Evolutionary conservation across 176 grass and related monocot species (phyloP).

Genomic region (Puya raimondii): DNA sequence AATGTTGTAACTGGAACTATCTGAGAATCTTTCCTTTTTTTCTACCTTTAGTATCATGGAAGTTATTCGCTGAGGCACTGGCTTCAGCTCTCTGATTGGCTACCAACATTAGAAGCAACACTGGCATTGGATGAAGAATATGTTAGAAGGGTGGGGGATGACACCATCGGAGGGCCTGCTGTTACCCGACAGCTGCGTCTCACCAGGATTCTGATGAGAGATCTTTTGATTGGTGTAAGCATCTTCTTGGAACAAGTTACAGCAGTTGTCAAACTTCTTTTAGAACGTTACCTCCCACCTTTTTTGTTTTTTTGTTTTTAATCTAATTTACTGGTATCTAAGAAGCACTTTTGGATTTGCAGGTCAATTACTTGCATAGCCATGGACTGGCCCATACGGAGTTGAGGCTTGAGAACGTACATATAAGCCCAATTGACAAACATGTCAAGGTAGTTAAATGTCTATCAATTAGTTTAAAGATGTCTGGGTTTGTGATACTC

Average conservation of each 20-base stretch:
- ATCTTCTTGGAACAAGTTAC: constrained; percentile 11
- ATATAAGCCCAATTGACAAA: constrained; percentile 92
- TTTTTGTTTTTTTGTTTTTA: too few relatives aligned
- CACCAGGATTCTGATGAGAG: constrained; percentile 93
- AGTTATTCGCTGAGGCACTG: constrained; percentile 85
- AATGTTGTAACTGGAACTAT: neutral
- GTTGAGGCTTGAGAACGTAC: constrained; percentile 83
- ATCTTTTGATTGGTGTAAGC: constrained; percentile 95
- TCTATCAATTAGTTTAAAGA: neutral
- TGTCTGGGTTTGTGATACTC: too few relatives aligned
- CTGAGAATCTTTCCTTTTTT: neutral
- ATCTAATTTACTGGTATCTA: neutral
- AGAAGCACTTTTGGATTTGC: neutral
- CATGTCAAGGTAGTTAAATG: constrained; percentile 65
- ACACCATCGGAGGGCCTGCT: constrained; percentile 70
- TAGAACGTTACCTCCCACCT: too few relatives aligned
- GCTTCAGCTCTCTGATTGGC: constrained; percentile 87
- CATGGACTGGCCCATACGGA: constrained; percentile 95
- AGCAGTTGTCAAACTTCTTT: constrained; percentile 7
- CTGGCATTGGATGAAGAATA: constrained; percentile 73
- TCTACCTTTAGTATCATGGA: constrained; percentile 63
- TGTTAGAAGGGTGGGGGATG: constrained; percentile 80
- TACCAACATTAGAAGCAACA: constrained; percentile 84
- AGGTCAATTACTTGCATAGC: constrained; percentile 98
- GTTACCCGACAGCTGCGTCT: constrained; percentile 66